Conservation (phyloP, 176 grass and related monocot genomes). For the Aegilops tauschii region DNA sequence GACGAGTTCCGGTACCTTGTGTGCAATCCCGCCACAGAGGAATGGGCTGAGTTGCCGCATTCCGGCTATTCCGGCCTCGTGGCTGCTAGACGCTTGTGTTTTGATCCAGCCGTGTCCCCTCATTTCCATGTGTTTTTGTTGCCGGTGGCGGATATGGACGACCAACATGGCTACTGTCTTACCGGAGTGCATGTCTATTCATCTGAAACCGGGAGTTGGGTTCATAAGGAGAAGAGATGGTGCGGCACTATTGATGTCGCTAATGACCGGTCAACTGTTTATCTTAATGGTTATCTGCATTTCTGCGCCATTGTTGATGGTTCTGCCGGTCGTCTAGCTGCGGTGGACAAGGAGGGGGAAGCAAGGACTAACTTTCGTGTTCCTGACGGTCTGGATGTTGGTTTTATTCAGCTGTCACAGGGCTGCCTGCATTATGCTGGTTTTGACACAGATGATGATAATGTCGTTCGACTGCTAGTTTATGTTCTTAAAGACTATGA, state of each 20-base stretch:
- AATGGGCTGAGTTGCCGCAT: background rate
- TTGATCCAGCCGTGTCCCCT: background rate
- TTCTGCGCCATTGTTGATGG: background rate
- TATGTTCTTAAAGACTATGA: background rate
- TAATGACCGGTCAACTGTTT: background rate
- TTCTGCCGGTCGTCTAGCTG: background rate
- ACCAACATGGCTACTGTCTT: background rate
- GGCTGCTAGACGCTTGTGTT: background rate
- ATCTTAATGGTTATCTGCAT: constrained; percentile 18
- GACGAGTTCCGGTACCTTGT: background rate
- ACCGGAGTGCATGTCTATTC: background rate
- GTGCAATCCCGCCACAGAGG: constrained; percentile 13
- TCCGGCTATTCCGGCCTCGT: background rate
- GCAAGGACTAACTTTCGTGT: background rate
- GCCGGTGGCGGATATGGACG: too few species aligned
- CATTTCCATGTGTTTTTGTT: background rate
- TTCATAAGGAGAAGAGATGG: background rate
- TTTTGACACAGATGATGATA: background rate
- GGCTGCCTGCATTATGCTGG: background rate
- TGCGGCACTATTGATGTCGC: background rate
- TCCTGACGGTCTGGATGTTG: background rate
- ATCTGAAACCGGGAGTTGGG: background rate
- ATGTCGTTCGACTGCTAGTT: background rate
- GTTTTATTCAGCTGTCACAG: background rate
- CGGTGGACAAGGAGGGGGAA: background rate